Evolutionary conservation across 1,139 yeast genomes (phyloP).

Genomic region (Suhomyces chickasaworum): DNA sequence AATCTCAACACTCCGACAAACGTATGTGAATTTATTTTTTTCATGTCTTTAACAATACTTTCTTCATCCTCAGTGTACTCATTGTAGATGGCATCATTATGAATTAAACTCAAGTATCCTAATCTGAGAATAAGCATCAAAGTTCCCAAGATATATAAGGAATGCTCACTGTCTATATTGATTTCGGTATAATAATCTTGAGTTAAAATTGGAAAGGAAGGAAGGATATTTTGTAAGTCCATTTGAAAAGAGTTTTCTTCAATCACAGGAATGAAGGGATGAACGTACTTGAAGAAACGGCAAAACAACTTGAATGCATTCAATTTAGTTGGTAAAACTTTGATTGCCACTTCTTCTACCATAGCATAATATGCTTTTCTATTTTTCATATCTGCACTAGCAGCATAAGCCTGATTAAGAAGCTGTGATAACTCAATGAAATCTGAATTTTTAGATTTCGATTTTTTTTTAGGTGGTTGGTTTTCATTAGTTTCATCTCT

Average conservation of each 20-base stretch:
- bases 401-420: constrained; percentile 26
- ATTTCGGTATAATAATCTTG: constrained; percentile 24
- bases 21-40: constrained; percentile 27
- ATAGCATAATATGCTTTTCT: constrained; percentile 31
- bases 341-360: constrained; percentile 33
- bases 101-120: constrained; percentile 45
- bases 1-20: constrained; percentile 30
- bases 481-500: neutral
- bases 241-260: constrained; percentile 32
- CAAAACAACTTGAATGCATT: constrained; percentile 34
- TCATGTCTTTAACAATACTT: constrained; percentile 29
- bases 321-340: constrained; percentile 35
- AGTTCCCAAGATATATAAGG: constrained; percentile 36
- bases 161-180: constrained; percentile 33
- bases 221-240: constrained; percentile 32
- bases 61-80: constrained; percentile 34
- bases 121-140: constrained; percentile 36
- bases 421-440: constrained; percentile 14
- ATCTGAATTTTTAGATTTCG: neutral
- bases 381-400: constrained; percentile 21
- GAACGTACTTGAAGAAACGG: constrained; percentile 43
- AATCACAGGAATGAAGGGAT: constrained; percentile 42
- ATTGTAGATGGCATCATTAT: constrained; percentile 35
- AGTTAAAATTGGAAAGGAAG: constrained; percentile 29
- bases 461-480: neutral